Base-by-base conservation (phyloP, 495 filamentous ascomycete species). In the Friedmanniomyces simplex region DNA sequence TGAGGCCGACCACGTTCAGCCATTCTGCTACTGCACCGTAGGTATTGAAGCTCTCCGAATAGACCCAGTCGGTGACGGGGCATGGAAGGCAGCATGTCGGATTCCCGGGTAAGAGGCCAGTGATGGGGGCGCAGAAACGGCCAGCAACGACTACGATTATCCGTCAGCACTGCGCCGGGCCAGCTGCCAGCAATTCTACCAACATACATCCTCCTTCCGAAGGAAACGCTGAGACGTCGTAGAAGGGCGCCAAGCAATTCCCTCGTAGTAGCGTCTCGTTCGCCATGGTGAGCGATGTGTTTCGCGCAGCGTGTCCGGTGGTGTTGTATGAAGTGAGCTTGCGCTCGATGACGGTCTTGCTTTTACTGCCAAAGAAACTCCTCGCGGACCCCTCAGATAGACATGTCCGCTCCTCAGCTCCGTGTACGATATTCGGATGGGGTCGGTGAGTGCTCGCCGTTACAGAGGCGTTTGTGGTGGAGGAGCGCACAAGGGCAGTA, bases 81-180 rank as follows among this genome's bases (percentile, higher is more conserved):
- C 93, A 98, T 63, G 94, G 94, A 56, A 97, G 67, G 71, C 93
- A 98, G 68, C 93, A 98, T 24, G 70, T 69, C 20, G 75, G 74
- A 30, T 72, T 66, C 10, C 66, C 71, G 41, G 65, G 36, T 10
- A 71, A 52, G 0, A 65, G 59, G 47, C 49, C 49, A 20, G 55
- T 32, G 36, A 86, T 71, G 12, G 82, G 59, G 24, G 80, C 70
- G 64, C 83, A 86, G 57, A 77, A 76, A 47, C 88, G 78, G 59
- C 90, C 89, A 20, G 74, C 72, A 47, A 86, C 70, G 66, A 82
- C 89, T 93, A 20, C 46, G 16, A 69, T 42, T 62, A 63, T 18
- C 36, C 34, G 60, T 73, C 25, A 72, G 69, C 41, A 24, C 47
- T 57, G 22, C 21, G 49, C 64, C 53, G 63, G 62, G 58, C 54